A percentile compares a stretch with the other conserved stretches of the same genome.
phyloP scores from a whole-genome alignment of 1,284 basidiomycete genomes.

The Apiotrichum porosum region DNA sequence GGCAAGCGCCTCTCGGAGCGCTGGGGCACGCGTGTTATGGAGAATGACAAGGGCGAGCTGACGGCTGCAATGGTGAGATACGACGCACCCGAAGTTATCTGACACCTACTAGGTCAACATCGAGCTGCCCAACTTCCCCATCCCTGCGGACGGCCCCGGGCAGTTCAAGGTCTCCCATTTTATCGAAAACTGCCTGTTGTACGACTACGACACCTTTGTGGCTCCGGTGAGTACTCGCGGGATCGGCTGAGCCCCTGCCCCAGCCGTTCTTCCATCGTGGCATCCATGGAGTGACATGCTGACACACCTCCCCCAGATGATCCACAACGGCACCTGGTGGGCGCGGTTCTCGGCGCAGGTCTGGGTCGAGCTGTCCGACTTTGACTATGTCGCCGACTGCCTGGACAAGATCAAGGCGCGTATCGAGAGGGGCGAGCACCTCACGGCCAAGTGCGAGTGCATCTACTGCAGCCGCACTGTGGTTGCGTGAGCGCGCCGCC shows the following conservation, averaged over 20 bases:
- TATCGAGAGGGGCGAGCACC: constrained; percentile 12
- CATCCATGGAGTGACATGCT: background rate
- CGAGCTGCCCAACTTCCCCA: constrained; percentile 37
- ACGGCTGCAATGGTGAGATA: constrained; percentile 70
- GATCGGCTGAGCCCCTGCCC: background rate
- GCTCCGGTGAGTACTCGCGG: constrained; percentile 30
- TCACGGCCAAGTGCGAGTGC: background rate
- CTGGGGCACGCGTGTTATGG: constrained; percentile 63
- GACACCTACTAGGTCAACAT: constrained; percentile 43
- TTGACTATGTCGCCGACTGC: constrained; percentile 34
- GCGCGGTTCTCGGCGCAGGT: constrained; percentile 65
- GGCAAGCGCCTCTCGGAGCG: constrained; percentile 62
- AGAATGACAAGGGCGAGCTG: constrained; percentile 57
- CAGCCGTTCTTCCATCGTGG: background rate
- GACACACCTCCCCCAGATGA: constrained; percentile 23
- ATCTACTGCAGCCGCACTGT: no score
- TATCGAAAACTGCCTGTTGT: constrained; percentile 29
- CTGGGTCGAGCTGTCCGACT: constrained; percentile 56
- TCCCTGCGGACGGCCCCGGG: constrained; percentile 20
- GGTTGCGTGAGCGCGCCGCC: no score
- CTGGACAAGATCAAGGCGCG: constrained; percentile 31
- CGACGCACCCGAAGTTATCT: background rate
- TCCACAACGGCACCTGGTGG: constrained; percentile 66
- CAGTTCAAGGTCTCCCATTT: constrained; percentile 20
- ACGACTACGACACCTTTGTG: constrained; percentile 30